Evolutionary conservation across 129 eudicot species (phyloP).

Genomic region (Calendula officinalis): DNA sequence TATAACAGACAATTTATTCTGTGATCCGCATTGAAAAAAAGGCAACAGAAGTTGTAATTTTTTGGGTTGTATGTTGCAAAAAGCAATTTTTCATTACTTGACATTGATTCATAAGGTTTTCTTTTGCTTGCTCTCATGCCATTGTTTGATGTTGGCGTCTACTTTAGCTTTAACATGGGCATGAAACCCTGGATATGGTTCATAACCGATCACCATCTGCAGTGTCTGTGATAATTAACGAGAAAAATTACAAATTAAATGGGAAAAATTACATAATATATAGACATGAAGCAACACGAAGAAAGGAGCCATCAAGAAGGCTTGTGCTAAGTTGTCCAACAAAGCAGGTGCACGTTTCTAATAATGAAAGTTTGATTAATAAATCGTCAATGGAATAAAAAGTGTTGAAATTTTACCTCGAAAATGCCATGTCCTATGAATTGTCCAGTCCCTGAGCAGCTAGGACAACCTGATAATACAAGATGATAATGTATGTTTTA

Average conservation of each 20-base stretch:
- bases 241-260: not conserved
- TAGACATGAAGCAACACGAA: conserved; percentile 51
- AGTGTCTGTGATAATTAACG: conserved; percentile 50
- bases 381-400: not conserved
- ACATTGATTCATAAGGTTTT: conserved; percentile 38
- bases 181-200: conserved; percentile 91
- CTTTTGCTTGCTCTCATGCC: conserved; percentile 78
- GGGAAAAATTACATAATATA: not conserved
- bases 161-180: conserved; percentile 58
- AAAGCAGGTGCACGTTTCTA: conserved; percentile 98
- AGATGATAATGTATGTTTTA: not conserved
- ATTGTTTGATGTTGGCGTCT: conserved; percentile 72
- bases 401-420: conserved; percentile 49
- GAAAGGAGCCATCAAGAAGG: conserved; percentile 93
- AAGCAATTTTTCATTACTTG: conserved; percentile 5
- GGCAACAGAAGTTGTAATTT: not conserved
- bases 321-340: conserved; percentile 78
- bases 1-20: not conserved
- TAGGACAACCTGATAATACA: conserved; percentile 62
- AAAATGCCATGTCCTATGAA: conserved; percentile 91
- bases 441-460: conserved; percentile 86
- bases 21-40: conserved; percentile 5
- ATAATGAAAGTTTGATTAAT: not conserved
- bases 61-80: conserved; percentile 11
- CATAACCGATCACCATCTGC: conserved; percentile 58